Evolutionary conservation across 345 rosid species (phyloP), one percentile per base, ranked within the genome.

Genomic region (Bruguiera parviflora): DNA sequence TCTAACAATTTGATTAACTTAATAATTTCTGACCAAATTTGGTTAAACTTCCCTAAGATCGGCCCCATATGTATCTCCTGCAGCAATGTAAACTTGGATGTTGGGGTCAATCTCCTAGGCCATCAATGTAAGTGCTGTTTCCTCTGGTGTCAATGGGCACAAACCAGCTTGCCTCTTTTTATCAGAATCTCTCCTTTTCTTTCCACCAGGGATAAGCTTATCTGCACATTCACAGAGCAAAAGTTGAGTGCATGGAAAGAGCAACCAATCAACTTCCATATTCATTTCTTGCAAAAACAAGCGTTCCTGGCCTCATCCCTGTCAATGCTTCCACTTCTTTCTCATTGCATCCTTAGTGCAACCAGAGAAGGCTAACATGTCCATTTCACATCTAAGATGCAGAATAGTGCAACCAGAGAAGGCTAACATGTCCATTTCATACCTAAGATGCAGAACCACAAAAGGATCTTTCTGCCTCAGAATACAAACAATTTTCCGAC

Each of bases 171-270:
- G 70, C 57, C 89, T 81, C 58, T 79, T 85, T 62, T 63, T 55
- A 35, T 58, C 77, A 10, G 84, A 76, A 67, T 85, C 74, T 85
- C n/a, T 49, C 70, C 21, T 85, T 83, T 65, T 83, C 86, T 59
- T 81, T 85, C 89, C 89, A 85, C 86, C 89, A 83, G 4, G 89
- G 85, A 73, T 79, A 79, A 9, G 82, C 84, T 69, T 81, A 85
- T 75, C 88, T 85, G 46, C 43, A 8, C 13, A 21, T 5, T 24
- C 47, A 70, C 47, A 39, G 11, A 39, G 11, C 47, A 37, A 8
- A 8, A 37, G 13, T 39, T 39, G 16, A 39, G 47, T 39, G 16
- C 16, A 39, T 39, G 47, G 11, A 9, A 9, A 11, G 47, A 39
- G 11, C 11, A 37, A 37, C 2, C 1, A 8, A 8, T 8, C 43